Evolutionary conservation across 1,284 basidiomycete species (phyloP), one percentile per base, ranked within the genome.

Genomic region (Phellopilus nigrolimitatus): DNA sequence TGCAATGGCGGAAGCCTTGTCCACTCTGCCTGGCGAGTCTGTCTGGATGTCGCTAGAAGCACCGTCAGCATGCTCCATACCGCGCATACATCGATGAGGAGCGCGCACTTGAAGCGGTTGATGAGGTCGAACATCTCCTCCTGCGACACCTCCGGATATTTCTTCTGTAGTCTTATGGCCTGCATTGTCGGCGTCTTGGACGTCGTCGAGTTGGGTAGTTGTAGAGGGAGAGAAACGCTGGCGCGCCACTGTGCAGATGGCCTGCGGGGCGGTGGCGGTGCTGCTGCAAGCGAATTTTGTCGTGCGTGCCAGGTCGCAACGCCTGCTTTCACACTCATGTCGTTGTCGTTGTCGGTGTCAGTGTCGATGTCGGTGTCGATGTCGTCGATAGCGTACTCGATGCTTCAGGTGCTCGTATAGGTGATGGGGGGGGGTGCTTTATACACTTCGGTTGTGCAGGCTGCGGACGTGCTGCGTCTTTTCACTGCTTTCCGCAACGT

Each of bases 81-180:
- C 31, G 37, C 25, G 46, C 47, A 53, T 49, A 47, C 53, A 52
- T 43, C 49, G 34, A 49, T 36, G 12, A 6, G 21, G 13, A 38
- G 15, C 49, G 79, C 92, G 61, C 63, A 95, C 95, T 94, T 92
- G 85, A 95, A 97, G 57, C 84, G 81, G 66, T 86, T 92, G 71
- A 95, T 84, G 65, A 97, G 80, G 64, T 91, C 85, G 63, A 94
- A 87, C 81, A 97, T 91, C 71, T 94, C 92, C 73, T 95, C 91
- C 64, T 86, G 82, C 42, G 87, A 76, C 62, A 98, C 86, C 63
- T 95, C 87, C 25, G 95, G 92, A 64, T 90, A 97, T 69, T 97
- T 97, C 74, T 88, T 91, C 66, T 93, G 87, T 22, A 98, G 76
- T 71, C 88, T 84, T 58, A 95, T 73, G 45, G 89, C 88, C 68